Base-by-base conservation (phyloP, 164 flowering plant genomes). In the Saururus chinensis region DNA sequence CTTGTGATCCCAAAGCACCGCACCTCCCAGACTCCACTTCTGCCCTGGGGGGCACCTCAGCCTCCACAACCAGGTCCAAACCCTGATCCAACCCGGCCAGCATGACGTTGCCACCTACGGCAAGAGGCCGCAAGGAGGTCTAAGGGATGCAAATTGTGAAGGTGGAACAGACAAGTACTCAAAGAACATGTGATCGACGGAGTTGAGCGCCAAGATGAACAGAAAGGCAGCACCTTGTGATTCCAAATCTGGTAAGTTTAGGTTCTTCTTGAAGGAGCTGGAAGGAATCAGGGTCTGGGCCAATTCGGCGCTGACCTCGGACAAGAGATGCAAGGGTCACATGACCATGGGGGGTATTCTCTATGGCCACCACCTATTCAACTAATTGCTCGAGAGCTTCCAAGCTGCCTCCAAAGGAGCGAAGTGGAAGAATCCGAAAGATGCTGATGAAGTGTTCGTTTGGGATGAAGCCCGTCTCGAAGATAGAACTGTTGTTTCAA, bases 11-110 rank as follows among this genome's bases (percentile, higher is more conserved):
- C n/a, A n/a, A n/a, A n/a, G n/a, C n/a, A n/a, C n/a, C n/a, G n/a
- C n/a, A n/a, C n/a, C n/a, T 84, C 57, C 97, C 97, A 0, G 92
- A 86, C 70, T 66, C 87, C 66, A 90, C 95, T 51, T 80, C 86
- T 13, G 77, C 84, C 16, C 81, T 89, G 40, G 80, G 76, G 19
- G 95, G 97, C 86, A 89, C 45, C 88, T 89, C 62, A 82, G 70
- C 69, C 85, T 87, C 70, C 95, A 87, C 79, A 89, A 89, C 66
- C 81, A 85, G 9, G 88, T 89, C 60, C 95, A 85, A 60, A 76
- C 90, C 57, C 80, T 85, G 16, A 82, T 87, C 71, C 88, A 90
- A 10, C 81, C 87, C 10, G 74, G 72, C 8, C 88, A 84, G 52
- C 85, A 87, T 54, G 92, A 89, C 41, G 64, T 75, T 0, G 97